phyloP scores from a whole-genome alignment of 148 eudicot species.

The Heliamphora exappendiculata region DNA sequence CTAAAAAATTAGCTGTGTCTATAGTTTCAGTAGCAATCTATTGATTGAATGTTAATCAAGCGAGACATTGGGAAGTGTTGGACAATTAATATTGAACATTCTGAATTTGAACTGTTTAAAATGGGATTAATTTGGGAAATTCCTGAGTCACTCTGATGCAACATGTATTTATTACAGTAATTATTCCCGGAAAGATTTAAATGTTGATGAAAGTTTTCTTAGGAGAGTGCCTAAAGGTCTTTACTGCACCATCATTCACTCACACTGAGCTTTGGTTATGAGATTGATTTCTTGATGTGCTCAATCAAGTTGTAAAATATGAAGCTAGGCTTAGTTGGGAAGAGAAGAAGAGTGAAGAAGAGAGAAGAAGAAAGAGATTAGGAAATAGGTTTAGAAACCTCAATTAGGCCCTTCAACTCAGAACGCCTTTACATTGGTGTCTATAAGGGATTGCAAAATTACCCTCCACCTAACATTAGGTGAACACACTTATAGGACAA shows the following conservation, averaged over 20 bases:
- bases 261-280: not conserved
- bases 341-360: too few species aligned
- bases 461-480: too few species aligned
- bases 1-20: not conserved
- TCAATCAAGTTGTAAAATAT: too few species aligned
- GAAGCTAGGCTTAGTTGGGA: too few species aligned
- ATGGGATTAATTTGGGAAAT: not conserved
- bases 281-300: not conserved
- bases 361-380: too few species aligned
- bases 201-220: not conserved
- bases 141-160: not conserved
- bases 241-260: not conserved
- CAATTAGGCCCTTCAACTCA: too few species aligned
- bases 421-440: too few species aligned
- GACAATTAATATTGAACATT: not conserved
- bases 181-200: not conserved
- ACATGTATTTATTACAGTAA: not conserved
- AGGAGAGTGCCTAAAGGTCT: not conserved
- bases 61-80: not conserved
- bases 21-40: not conserved
- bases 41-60: not conserved
- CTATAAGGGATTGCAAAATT: too few species aligned
- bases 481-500: too few species aligned
- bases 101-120: not conserved
- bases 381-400: too few species aligned